phyloP scores from a whole-genome alignment of 805 yeast species.

The Wilhelminamyces savonicus region DNA sequence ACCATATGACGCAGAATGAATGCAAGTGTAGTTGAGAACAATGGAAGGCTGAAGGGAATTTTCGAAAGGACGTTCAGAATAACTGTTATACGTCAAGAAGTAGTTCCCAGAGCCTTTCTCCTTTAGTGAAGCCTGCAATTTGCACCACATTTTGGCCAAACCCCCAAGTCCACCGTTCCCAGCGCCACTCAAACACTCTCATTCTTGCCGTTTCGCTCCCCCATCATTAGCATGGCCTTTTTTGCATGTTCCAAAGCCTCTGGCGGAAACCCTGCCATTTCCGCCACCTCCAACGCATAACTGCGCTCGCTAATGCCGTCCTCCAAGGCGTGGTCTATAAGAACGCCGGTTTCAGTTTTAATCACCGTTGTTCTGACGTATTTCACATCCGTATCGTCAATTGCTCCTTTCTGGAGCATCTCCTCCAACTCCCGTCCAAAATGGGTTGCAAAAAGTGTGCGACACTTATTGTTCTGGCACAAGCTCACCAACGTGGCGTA shows the following conservation, averaged over 20 bases:
- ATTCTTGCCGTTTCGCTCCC: too few species aligned
- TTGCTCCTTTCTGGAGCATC: slow-evolving; percentile 16
- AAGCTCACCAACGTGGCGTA: slow-evolving; percentile 64
- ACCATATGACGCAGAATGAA: too few species aligned
- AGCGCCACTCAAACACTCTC: slow-evolving; percentile 1
- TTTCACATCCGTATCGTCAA: slow-evolving; percentile 6
- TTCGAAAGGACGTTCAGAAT: too few species aligned
- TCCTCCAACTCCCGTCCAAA: slow-evolving; percentile 42
- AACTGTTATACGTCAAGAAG: too few species aligned
- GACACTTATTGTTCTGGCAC: slow-evolving; percentile 48
- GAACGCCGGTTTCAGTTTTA: slow-evolving; percentile 9
- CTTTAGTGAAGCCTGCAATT: too few species aligned
- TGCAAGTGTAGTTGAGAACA: too few species aligned
- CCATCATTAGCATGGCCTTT: slow-evolving; percentile 24
- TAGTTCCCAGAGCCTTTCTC: too few species aligned
- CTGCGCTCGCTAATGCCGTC: slow-evolving; percentile 71
- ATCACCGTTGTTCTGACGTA: too few species aligned
- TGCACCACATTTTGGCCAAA: slow-evolving; percentile 4
- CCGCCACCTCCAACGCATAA: slow-evolving; percentile 72
- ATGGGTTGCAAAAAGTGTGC: slow-evolving; percentile 88
- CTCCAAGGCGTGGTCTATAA: slow-evolving; percentile 51
- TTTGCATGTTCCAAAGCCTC: slow-evolving; percentile 51
- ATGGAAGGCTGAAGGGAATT: too few species aligned
- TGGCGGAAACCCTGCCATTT: slow-evolving; percentile 71
- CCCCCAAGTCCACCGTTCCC: slow-evolving; percentile 3